Percentiles rank a stretch among this genome's conserved stretches.
These are phyloP conservation scores for Candida takata DNA, from an alignment of 805 yeast species.

Conservation along the genomic window DNA sequence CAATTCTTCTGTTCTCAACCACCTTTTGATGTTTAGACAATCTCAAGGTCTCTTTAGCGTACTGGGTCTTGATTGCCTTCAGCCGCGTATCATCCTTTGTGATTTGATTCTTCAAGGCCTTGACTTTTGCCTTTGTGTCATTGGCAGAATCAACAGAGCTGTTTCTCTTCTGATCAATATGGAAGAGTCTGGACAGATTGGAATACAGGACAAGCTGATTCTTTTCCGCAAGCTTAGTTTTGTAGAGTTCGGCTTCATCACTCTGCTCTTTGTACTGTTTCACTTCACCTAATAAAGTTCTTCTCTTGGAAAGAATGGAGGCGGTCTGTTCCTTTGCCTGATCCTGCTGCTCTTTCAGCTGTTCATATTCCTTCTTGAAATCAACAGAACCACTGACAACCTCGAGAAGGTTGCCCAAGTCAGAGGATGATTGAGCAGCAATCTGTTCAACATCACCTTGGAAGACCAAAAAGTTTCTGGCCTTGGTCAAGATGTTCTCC, in stretches of 20 bases:
- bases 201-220: conserved; percentile 38
- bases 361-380: conserved; percentile 57
- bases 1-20: conserved; percentile 29
- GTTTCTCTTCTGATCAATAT: conserved; percentile 38
- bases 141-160: conserved; percentile 19
- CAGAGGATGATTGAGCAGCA: conserved; percentile 78
- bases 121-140: conserved; percentile 23
- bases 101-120: conserved; percentile 29
- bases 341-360: conserved; percentile 55
- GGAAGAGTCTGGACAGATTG: conserved; percentile 60
- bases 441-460: conserved; percentile 96
- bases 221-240: conserved; percentile 44
- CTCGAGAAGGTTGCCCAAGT: conserved; percentile 69
- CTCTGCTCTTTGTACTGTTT: conserved; percentile 74
- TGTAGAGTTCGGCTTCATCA: conserved; percentile 62
- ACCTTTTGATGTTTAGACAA: conserved; percentile 34
- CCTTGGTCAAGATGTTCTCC: conserved; percentile 81
- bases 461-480: conserved; percentile 86
- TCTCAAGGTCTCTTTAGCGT: conserved; percentile 39
- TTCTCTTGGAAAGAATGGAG: conserved; percentile 57
- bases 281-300: conserved; percentile 65
- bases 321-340: conserved; percentile 58
- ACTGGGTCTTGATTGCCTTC: conserved; percentile 32
- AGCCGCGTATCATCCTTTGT: conserved; percentile 31
- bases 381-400: conserved; percentile 78